A percentile compares a stretch with the other conserved stretches of the same genome.
Conservation (phyloP, 2,329 filamentous ascomycete species). For the Phaeophleospora eucalypticola region DNA sequence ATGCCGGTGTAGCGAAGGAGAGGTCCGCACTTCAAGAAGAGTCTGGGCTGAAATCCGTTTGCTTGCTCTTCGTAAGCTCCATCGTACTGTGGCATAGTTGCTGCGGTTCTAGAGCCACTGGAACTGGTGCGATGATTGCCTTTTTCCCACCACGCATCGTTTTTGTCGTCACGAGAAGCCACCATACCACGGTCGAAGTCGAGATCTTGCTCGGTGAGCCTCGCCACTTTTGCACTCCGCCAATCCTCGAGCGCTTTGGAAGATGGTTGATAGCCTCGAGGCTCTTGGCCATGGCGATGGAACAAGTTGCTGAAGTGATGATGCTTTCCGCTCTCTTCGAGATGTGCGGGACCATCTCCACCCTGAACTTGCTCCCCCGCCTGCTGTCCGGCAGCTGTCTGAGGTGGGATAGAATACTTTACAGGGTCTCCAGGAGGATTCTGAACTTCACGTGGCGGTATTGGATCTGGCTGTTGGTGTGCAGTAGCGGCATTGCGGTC, state of each 20-base stretch:
- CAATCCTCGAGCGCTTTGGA: slow-evolving; percentile 58
- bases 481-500: slow-evolving; percentile 31
- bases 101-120: slow-evolving; percentile 24
- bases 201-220: slow-evolving; percentile 41
- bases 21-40: slow-evolving; percentile 87
- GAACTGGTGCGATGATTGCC: slow-evolving; percentile 21
- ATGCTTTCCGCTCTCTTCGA: slow-evolving; percentile 17
- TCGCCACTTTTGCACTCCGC: slow-evolving; percentile 39
- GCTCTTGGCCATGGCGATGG: slow-evolving; percentile 43
- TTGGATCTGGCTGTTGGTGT: slow-evolving; percentile 35
- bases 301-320: slow-evolving; percentile 37
- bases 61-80: slow-evolving; percentile 63
- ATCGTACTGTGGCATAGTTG: slow-evolving; percentile 50
- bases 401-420: slow-evolving; percentile 34
- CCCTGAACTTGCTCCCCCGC: slow-evolving; percentile 40
- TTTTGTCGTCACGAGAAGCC: slow-evolving; percentile 9
- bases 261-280: slow-evolving; percentile 49
- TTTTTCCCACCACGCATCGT: slow-evolving; percentile 70
- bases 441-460: slow-evolving; percentile 26
- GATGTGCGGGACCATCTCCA: slow-evolving; percentile 15
- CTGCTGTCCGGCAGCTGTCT: slow-evolving; percentile 34
- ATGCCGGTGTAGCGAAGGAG: slow-evolving; percentile 86
- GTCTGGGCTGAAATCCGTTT: slow-evolving; percentile 71
- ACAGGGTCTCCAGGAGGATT: slow-evolving; percentile 20
- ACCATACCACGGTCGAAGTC: slow-evolving; percentile 32